Percentiles rank a stretch among this genome's conserved stretches.
These are phyloP conservation scores for Thelonectria rubi DNA, from an alignment of 2,329 filamentous ascomycete genomes.

Conservation along the genomic window DNA sequence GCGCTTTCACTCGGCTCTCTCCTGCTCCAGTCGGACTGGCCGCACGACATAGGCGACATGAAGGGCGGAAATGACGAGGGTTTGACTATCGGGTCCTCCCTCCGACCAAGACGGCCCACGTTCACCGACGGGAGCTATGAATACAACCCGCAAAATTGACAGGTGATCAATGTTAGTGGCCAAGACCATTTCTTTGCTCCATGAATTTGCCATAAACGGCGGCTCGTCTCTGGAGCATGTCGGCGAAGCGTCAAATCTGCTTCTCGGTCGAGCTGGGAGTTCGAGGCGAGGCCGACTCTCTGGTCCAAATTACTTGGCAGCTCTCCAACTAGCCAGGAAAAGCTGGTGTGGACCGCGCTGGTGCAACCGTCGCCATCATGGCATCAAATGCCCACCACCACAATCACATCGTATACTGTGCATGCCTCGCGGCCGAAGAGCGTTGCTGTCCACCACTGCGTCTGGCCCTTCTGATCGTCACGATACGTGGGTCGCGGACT, in stretches of 20 bases:
- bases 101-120: slow-evolving; percentile 7
- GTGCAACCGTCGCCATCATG: slow-evolving; percentile 6
- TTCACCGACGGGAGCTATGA: slow-evolving; percentile 18
- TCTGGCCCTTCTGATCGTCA: background rate
- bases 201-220: slow-evolving; percentile 25
- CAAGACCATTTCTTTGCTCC: slow-evolving; percentile 6
- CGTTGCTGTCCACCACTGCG: background rate
- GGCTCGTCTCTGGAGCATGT: slow-evolving; percentile 21
- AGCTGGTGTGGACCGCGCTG: slow-evolving; percentile 3
- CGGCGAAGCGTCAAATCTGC: slow-evolving; percentile 13
- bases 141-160: slow-evolving; percentile 6
- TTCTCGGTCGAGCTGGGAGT: background rate
- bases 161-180: slow-evolving; percentile 16
- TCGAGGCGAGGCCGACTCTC: background rate
- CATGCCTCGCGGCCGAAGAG: background rate
- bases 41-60: slow-evolving; percentile 17
- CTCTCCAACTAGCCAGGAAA: background rate
- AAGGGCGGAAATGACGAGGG: slow-evolving; percentile 19
- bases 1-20: slow-evolving; percentile 3
- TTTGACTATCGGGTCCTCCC: slow-evolving; percentile 10
- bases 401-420: too few relatives aligned
- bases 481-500: background rate
- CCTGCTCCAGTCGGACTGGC: slow-evolving; percentile 4
- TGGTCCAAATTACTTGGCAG: background rate
- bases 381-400: background rate